A percentile compares a stretch with the other conserved stretches of the same genome.
Conservation (phyloP, 257 asterid genomes). For the Solanum arcanum region DNA sequence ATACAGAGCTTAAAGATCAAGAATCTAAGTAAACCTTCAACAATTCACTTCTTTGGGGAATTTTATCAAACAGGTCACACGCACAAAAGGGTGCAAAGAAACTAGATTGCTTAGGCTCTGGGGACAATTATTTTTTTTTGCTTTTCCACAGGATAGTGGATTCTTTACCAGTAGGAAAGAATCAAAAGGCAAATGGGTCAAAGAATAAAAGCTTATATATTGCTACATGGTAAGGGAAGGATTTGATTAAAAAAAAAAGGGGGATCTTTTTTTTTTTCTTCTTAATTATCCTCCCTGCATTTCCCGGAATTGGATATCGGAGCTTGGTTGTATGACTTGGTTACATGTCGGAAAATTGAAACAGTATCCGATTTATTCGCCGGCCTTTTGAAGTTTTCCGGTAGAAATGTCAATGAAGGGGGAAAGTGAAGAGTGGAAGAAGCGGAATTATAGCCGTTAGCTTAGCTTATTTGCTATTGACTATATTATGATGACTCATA, state of each 20-base stretch:
- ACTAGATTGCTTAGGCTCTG: not conserved
- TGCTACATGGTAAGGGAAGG: constrained; percentile 5
- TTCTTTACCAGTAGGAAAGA: constrained; percentile 26
- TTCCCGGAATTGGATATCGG: constrained; percentile 5
- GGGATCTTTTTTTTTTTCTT: not conserved
- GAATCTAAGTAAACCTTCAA: not conserved
- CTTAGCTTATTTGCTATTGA: constrained; percentile 11
- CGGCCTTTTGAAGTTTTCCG: constrained; percentile 16
- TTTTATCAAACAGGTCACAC: not conserved
- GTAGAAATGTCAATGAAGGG: constrained; percentile 6
- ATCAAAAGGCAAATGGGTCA: constrained; percentile 31
- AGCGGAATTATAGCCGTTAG: constrained; percentile 66
- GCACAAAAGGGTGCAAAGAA: not conserved
- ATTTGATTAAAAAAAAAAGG: constrained; percentile 5
- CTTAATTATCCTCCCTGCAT: constrained; percentile 14
- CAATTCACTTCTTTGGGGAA: not conserved
- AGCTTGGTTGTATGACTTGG: not conserved
- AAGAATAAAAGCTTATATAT: constrained; percentile 15
- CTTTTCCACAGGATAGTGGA: constrained; percentile 12
- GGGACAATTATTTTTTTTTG: not conserved
- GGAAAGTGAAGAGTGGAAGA: constrained; percentile 28
- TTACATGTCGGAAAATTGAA: constrained; percentile 3
- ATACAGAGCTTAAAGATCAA: not conserved
- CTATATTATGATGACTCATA: not conserved
- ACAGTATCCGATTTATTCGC: constrained; percentile 23